A percentile compares a stretch with the other conserved stretches of the same genome.
Conservation (phyloP, 2,329 filamentous ascomycete genomes). For the Acrocalymma vagum region DNA sequence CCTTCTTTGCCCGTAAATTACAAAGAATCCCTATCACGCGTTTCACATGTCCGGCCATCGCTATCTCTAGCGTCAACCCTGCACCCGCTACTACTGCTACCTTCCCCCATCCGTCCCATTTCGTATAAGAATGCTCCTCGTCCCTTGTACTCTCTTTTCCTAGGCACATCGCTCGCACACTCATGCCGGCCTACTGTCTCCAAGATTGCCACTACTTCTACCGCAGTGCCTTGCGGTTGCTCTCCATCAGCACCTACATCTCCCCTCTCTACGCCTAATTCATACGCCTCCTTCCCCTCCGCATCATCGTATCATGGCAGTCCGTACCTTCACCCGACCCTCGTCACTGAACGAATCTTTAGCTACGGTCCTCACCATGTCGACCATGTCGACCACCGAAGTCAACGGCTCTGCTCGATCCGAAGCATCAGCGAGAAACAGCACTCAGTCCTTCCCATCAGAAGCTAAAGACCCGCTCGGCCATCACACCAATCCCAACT, state of each 20-base stretch:
- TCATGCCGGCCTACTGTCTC: constrained; percentile 81
- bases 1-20: constrained; percentile 37
- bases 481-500: constrained; percentile 60
- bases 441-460: constrained; percentile 56
- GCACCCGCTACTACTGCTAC: too few relatives aligned
- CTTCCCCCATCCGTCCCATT: constrained; percentile 44
- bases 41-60: constrained; percentile 43
- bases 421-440: constrained; percentile 62
- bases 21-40: constrained; percentile 31
- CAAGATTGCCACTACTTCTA: constrained; percentile 95
- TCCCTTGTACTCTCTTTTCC: constrained; percentile 18
- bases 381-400: constrained; percentile 50
- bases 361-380: constrained; percentile 50
- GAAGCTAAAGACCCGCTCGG: constrained; percentile 57
- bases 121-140: constrained; percentile 38
- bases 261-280: constrained; percentile 75
- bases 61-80: constrained; percentile 23
- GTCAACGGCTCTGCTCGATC: constrained; percentile 51
- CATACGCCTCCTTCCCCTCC: too few relatives aligned
- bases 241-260: constrained; percentile 82
- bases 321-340: constrained; percentile 75
- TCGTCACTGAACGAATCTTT: constrained; percentile 78
- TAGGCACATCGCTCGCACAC: constrained; percentile 29
- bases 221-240: constrained; percentile 84
- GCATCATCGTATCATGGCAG: constrained; percentile 68